These are phyloP conservation scores for Coemansia sp. DNA, from an alignment of 192 early-diverging fungal species.

Conservation along the genomic window DNA sequence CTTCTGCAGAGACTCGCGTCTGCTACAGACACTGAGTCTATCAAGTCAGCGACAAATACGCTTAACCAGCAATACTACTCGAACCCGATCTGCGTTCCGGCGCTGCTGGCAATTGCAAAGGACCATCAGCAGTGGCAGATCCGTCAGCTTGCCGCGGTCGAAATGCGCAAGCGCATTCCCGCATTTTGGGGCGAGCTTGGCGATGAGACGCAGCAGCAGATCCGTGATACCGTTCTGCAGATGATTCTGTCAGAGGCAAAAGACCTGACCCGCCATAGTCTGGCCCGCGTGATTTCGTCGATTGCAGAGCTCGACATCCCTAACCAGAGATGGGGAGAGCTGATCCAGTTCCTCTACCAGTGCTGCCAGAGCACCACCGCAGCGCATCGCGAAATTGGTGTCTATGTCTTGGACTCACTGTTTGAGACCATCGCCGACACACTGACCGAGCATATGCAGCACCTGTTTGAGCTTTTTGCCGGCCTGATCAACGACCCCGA, in stretches of 20 bases:
- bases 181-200: conserved; percentile 78
- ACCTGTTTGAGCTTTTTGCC: conserved; percentile 75
- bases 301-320: conserved; percentile 81
- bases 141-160: conserved; percentile 86
- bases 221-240: conserved; percentile 70
- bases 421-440: conserved; percentile 82
- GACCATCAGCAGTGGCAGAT: conserved; percentile 66
- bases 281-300: conserved; percentile 87
- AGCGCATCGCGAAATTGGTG: conserved; percentile 80
- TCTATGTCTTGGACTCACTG: conserved; percentile 82
- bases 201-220: conserved; percentile 53
- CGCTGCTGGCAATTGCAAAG: conserved; percentile 71
- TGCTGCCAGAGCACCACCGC: conserved; percentile 72
- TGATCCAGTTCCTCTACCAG: conserved; percentile 77
- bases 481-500: conserved; percentile 79
- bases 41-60: conserved; percentile 66
- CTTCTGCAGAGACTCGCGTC: conserved; percentile 59
- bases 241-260: conserved; percentile 71
- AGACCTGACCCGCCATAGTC: conserved; percentile 69
- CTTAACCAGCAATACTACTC: conserved; percentile 76
- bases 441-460: conserved; percentile 56
- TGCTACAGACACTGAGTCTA: conserved; percentile 59
- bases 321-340: conserved; percentile 72
- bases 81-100: conserved; percentile 73
- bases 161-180: conserved; percentile 78